Base-by-base conservation (phyloP, 2,329 filamentous ascomycete species). In the Botrytis squamosa region DNA sequence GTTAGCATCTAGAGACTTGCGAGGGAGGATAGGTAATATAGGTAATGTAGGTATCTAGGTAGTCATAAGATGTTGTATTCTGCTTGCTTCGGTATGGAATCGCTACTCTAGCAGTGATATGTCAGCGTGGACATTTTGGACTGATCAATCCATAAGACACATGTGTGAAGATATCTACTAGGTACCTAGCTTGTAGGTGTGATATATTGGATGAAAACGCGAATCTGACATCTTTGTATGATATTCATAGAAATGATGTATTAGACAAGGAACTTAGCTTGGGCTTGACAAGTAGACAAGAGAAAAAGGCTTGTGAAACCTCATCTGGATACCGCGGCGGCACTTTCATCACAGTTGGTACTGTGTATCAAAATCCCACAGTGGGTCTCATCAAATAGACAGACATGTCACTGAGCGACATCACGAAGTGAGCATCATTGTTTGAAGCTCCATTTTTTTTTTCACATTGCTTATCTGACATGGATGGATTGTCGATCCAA, bases 391-490 rank as follows among this genome's bases (percentile, higher is more conserved):
- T 29, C 22, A 36, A 60, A 10, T 55, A 33, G 33, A 33, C 33
- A 33, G 3, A 4, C 25, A 29, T 67, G 9, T 29, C 16, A n/a
- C 38, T 42, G 38, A 63, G 36, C 20, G 14, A 42, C 60, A 42
- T 25, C 60, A 63, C 52, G n/a, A 40, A 42, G 38, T 42, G 60
- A 18, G 60, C 38, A 60, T 60, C 20, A 20, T 42, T 29, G 18
- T 20, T 5, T 12, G 2, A 42, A 63, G 38, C 42, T 46, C 29
- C 64, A 49, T 46, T 46, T 52, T 55, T n/a, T 29, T 55, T 36
- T 36, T 33, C n/a, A 66, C 64, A 38, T 67, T 49, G 44, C 65
- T 36, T 65, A 65, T 44, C 63, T 46, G 29, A 65, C 36, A 40
- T 62, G 36, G 33, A 38, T 40, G 36, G 12, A 38, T 25, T 62